Conservation (phyloP, 2,329 filamentous ascomycete species). For the Eurotiales sp. region DNA sequence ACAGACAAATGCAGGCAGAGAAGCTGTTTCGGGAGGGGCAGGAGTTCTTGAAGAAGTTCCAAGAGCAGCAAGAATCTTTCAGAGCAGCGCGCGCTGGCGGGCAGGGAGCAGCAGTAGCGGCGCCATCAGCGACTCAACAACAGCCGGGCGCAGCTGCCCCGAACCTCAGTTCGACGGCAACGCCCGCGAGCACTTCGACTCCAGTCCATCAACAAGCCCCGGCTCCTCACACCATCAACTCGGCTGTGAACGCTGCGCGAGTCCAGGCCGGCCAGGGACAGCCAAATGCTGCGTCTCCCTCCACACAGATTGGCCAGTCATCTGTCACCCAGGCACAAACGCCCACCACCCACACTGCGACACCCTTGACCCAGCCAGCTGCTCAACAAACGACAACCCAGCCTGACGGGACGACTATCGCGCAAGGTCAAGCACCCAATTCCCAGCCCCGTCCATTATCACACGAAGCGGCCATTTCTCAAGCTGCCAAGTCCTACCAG, state of each 20-base stretch:
- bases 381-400: slow-evolving; percentile 3
- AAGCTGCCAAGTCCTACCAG: slow-evolving; percentile 42
- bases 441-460: slow-evolving; percentile 41
- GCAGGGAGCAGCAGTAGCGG: background rate
- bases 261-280: slow-evolving; percentile 29
- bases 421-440: slow-evolving; percentile 27
- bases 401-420: slow-evolving; percentile 7
- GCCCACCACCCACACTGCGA: slow-evolving; percentile 7
- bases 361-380: background rate
- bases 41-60: slow-evolving; percentile 46
- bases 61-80: slow-evolving; percentile 46
- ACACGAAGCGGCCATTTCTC: slow-evolving; percentile 44
- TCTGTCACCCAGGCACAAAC: slow-evolving; percentile 25
- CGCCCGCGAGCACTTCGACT: slow-evolving; percentile 23
- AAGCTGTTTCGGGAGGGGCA: slow-evolving; percentile 42
- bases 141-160: slow-evolving; percentile 10
- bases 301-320: slow-evolving; percentile 6
- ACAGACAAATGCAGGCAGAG: slow-evolving; percentile 37
- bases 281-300: background rate
- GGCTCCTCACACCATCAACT: slow-evolving; percentile 46
- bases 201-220: slow-evolving; percentile 32
- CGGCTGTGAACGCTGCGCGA: slow-evolving; percentile 44
- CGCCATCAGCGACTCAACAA: slow-evolving; percentile 15
- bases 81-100: slow-evolving; percentile 27
- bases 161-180: background rate